Percentiles rank a stretch among this genome's conserved stretches.
Conservation (phyloP, 805 yeast species). For the Ascoidea asiatica region DNA sequence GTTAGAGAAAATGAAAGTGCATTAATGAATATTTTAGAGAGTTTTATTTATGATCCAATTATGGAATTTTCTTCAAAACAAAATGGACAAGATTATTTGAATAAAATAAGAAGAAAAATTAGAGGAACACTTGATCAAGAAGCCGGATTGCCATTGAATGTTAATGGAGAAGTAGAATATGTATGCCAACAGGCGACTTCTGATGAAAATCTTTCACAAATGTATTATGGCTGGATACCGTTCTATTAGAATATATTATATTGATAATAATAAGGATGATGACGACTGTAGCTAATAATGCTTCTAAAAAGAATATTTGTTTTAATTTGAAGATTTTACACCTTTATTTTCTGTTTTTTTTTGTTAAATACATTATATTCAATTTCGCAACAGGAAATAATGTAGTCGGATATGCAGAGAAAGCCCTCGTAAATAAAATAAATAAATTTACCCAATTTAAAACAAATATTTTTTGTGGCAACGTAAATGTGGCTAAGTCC, state of each 20-base stretch:
- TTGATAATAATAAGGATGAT: too few species aligned
- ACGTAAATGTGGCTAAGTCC: too few species aligned
- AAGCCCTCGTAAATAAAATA: too few species aligned
- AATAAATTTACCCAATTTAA: too few species aligned
- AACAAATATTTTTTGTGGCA: too few species aligned
- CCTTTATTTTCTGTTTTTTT: too few species aligned
- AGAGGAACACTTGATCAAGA: constrained; percentile 74
- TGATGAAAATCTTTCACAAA: constrained; percentile 53
- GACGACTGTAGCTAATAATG: too few species aligned
- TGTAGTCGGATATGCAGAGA: too few species aligned
- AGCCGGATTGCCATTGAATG: constrained; percentile 68
- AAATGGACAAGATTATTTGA: constrained; percentile 47
- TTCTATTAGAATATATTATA: constrained; percentile 40
- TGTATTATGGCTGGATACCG: constrained; percentile 94
- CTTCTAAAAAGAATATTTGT: too few species aligned
- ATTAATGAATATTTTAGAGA: constrained; percentile 80
- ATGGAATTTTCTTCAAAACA: constrained; percentile 50
- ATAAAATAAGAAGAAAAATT: constrained; percentile 63
- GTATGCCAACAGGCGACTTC: constrained; percentile 74
- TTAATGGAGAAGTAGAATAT: constrained; percentile 85
- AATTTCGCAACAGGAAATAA: too few species aligned
- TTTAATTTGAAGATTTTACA: too few species aligned
- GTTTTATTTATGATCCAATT: constrained; percentile 85
- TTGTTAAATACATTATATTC: too few species aligned
- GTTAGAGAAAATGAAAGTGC: constrained; percentile 71